These are phyloP conservation scores for Sarocladiaceae sp. DNA, from an alignment of 2,329 filamentous ascomycete genomes.

Conservation along the genomic window DNA sequence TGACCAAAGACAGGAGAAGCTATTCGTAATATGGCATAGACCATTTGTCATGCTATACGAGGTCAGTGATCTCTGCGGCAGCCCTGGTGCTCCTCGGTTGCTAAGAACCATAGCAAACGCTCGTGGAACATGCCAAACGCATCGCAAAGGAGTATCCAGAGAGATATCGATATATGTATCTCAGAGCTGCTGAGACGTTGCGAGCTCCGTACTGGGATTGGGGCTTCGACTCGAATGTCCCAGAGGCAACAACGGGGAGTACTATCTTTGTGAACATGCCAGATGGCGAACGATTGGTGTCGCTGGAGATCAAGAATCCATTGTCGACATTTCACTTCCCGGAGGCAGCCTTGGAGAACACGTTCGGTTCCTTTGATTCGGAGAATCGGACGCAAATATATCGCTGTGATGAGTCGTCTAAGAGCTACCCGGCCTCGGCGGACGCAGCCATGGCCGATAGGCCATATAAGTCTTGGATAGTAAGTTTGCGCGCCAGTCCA, in stretches of 20 bases:
- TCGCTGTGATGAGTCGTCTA: conserved; percentile 27
- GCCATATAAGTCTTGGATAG: conserved; percentile 34
- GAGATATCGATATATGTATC: conserved; percentile 29
- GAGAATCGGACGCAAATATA: conserved; percentile 28
- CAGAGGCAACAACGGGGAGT: conserved; percentile 28
- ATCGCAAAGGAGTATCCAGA: conserved; percentile 39
- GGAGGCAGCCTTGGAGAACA: conserved; percentile 26
- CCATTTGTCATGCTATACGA: conserved; percentile 49
- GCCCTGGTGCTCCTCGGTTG: not conserved
- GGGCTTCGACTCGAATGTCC: conserved; percentile 36
- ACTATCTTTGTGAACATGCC: conserved; percentile 36
- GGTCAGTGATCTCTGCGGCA: conserved; percentile 24
- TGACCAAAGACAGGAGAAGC: conserved; percentile 31
- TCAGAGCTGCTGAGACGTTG: conserved; percentile 37
- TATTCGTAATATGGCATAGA: conserved; percentile 50
- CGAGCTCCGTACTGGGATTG: conserved; percentile 51
- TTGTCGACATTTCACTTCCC: conserved; percentile 46
- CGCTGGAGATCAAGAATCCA: conserved; percentile 41
- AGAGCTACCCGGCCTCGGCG: conserved; percentile 33
- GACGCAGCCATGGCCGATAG: conserved; percentile 26
- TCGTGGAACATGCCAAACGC: conserved; percentile 38
- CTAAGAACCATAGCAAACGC: conserved; percentile 38
- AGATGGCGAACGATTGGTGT: conserved; percentile 21
- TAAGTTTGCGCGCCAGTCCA: conserved; percentile 22
- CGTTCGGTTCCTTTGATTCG: conserved; percentile 29